Conservation (phyloP, 371 early-diverging fungal genomes). For the Smittium culicis region DNA sequence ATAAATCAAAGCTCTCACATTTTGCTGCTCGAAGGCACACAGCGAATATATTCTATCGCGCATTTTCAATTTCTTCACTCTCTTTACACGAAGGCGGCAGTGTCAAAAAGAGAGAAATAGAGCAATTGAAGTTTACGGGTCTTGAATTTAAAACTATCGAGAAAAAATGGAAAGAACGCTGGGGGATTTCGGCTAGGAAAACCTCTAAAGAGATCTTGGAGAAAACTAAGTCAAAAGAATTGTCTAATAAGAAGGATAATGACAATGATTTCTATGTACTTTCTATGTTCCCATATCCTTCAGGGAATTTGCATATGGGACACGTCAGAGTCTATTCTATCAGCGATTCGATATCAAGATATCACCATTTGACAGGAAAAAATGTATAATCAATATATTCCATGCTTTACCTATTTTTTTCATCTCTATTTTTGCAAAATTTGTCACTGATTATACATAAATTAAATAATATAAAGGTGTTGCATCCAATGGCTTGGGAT, state of each 20-base stretch:
- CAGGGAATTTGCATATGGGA: constrained; percentile 86
- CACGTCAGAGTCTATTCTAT: constrained; percentile 90
- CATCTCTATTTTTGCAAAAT: not conserved
- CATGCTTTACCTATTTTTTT: not conserved
- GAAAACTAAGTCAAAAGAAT: constrained; percentile 13
- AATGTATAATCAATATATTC: constrained; percentile 16
- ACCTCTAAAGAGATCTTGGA: constrained; percentile 26
- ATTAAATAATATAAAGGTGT: constrained; percentile 34
- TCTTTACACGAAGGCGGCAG: too few species aligned
- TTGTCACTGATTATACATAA: too few species aligned
- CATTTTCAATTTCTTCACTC: too few species aligned
- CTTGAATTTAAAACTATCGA: constrained; percentile 29
- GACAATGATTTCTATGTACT: constrained; percentile 51
- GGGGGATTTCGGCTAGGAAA: constrained; percentile 27
- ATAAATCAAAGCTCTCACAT: too few species aligned
- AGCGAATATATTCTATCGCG: too few species aligned
- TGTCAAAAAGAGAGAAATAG: too few species aligned
- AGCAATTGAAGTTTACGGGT: not conserved
- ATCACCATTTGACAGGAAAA: constrained; percentile 54
- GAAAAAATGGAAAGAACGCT: constrained; percentile 42
- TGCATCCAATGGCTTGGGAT: constrained; percentile 98
- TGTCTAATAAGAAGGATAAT: constrained; percentile 9
- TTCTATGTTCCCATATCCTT: constrained; percentile 92
- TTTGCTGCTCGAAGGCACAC: too few species aligned
- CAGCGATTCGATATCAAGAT: constrained; percentile 70